Conservation (phyloP, 1,284 basidiomycete genomes). For the Malassezia globosa region DNA sequence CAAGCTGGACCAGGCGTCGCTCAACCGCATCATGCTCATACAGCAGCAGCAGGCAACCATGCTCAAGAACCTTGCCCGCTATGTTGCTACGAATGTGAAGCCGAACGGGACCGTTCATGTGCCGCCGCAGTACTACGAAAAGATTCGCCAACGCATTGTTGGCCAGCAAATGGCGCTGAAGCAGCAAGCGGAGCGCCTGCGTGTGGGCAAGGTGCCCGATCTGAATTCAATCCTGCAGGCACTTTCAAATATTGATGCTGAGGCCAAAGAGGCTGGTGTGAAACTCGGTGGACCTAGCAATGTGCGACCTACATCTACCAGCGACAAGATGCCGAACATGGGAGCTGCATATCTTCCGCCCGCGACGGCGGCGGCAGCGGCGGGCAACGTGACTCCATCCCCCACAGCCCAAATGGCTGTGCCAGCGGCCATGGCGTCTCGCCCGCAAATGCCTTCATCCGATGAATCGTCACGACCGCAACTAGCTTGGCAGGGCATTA, state of each 20-base stretch:
- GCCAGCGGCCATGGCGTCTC: background rate
- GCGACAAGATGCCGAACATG: background rate
- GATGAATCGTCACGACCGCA: slow-evolving; percentile 16
- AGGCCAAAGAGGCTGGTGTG: slow-evolving; percentile 31
- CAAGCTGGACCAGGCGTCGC: slow-evolving; percentile 20
- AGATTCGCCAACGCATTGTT: slow-evolving; percentile 23
- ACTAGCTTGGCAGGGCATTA: slow-evolving; percentile 31
- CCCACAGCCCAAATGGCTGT: background rate
- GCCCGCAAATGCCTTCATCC: background rate
- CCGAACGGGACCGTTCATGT: background rate
- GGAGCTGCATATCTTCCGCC: no score
- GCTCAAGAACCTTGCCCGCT: slow-evolving; percentile 29
- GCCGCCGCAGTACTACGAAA: slow-evolving; percentile 21
- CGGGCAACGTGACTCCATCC: background rate
- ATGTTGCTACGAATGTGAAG: slow-evolving; percentile 9
- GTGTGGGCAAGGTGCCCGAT: slow-evolving; percentile 20
- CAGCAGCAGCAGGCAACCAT: slow-evolving; percentile 33
- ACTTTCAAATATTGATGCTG: slow-evolving; percentile 34
- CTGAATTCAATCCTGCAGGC: slow-evolving; percentile 29
- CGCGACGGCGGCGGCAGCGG: background rate
- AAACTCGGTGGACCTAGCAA: slow-evolving; percentile 26
- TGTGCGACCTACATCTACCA: background rate
- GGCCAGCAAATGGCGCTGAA: slow-evolving; percentile 30
- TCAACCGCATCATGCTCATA: slow-evolving; percentile 28
- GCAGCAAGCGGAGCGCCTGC: slow-evolving; percentile 22